phyloP scores from a whole-genome alignment of 2,329 filamentous ascomycete species.

The Simplicillium aogashimaense region DNA sequence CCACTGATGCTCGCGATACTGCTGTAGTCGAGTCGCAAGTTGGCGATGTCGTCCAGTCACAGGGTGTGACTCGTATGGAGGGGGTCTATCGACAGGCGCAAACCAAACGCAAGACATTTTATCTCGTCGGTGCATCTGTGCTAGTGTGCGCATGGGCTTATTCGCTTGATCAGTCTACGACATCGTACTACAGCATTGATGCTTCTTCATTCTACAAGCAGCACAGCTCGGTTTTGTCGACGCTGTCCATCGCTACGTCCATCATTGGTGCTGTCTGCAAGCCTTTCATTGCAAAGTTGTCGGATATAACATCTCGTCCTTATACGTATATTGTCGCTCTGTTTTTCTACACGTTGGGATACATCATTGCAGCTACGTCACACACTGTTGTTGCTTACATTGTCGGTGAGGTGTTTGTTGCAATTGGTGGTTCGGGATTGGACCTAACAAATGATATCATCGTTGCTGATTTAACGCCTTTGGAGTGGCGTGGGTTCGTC shows the following conservation, averaged over 20 bases:
- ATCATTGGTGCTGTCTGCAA: conserved; percentile 43
- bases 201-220: conserved; percentile 17
- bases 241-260: conserved; percentile 17
- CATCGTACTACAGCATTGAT: conserved; percentile 18
- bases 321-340: conserved; percentile 49
- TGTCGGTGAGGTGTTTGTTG: conserved; percentile 47
- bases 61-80: conserved; percentile 19
- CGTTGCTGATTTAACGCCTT: conserved; percentile 46
- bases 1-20: conserved; percentile 3
- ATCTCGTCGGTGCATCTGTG: conserved; percentile 16
- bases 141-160: conserved; percentile 20
- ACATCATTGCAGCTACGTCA: conserved; percentile 46
- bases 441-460: conserved; percentile 54
- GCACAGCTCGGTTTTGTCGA: conserved; percentile 17
- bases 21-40: conserved; percentile 11
- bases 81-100: conserved; percentile 17
- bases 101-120: conserved; percentile 13
- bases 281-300: conserved; percentile 50
- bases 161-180: conserved; percentile 18
- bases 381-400: conserved; percentile 40
- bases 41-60: conserved; percentile 11
- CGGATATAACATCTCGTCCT: conserved; percentile 52
- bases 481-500: conserved; percentile 26
- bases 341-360: conserved; percentile 43
- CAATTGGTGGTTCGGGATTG: conserved; percentile 46